These are phyloP conservation scores for Malus hybrid DNA, from an alignment of 331 rosid species.

Conservation along the genomic window DNA sequence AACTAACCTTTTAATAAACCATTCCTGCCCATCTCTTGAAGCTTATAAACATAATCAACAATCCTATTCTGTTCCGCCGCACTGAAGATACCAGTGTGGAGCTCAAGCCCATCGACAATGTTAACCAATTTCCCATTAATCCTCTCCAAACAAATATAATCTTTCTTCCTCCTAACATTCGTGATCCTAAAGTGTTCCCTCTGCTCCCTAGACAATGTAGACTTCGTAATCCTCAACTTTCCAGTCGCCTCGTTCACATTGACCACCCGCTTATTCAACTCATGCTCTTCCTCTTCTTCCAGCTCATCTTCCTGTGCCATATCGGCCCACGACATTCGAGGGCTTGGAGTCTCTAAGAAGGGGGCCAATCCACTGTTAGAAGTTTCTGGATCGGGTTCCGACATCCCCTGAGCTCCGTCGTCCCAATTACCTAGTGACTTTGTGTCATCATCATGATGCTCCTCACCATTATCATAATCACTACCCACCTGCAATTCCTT, in stretches of 20 bases:
- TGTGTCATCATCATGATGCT: constrained; percentile 30
- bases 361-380: constrained; percentile 3
- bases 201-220: constrained; percentile 65
- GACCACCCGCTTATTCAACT: constrained; percentile 19
- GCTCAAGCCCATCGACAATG: constrained; percentile 80
- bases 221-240: constrained; percentile 39
- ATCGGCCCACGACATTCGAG: constrained; percentile 91
- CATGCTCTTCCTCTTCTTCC: constrained; percentile 41
- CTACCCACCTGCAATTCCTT: constrained; percentile 6
- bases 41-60: constrained; percentile 40
- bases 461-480: constrained; percentile 21
- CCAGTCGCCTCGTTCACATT: constrained; percentile 27
- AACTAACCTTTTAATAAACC: constrained; percentile 75
- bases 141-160: constrained; percentile 68
- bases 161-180: constrained; percentile 56
- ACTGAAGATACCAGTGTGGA: constrained; percentile 71
- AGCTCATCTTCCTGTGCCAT: constrained; percentile 95
- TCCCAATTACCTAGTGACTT: constrained; percentile 32
- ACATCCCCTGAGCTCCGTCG: constrained; percentile 17
- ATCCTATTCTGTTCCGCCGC: constrained; percentile 87
- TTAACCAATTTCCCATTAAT: constrained; percentile 55
- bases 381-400: constrained; percentile 19
- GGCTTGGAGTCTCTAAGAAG: constrained; percentile 19
- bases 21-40: constrained; percentile 64
- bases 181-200: constrained; percentile 66